Evolutionary conservation across 306 rosid species (phyloP).

Genomic region (peach (Prunus persica)): Prunus_persica_NCBIv2 NC_034016.1:4068501-4069000

Average conservation of each 20-base stretch:
- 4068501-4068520: slow-evolving; percentile 79
- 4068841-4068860: background rate
- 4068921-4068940: background rate
- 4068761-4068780: slow-evolving; percentile 88
- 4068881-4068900: background rate
- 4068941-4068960: background rate
- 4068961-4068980: background rate
- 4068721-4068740: slow-evolving; percentile 84
- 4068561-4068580: slow-evolving; percentile 80
- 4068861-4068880: background rate
- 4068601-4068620: background rate
- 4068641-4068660: slow-evolving; percentile 30
- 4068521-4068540: slow-evolving; percentile 82
- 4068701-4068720: slow-evolving; percentile 97
- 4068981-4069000: background rate
- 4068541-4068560: slow-evolving; percentile 87
- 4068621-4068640: background rate
- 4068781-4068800: slow-evolving; percentile 41
- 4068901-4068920: background rate
- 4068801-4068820: background rate
- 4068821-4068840: background rate
- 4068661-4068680: slow-evolving; percentile 51
- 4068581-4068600: slow-evolving; percentile 68
- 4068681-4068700: slow-evolving; percentile 95
- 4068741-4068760: slow-evolving; percentile 86